These are phyloP conservation scores for Theobroma grandiflorum DNA, from an alignment of 441 rosid genomes.

Conservation along the genomic window DNA sequence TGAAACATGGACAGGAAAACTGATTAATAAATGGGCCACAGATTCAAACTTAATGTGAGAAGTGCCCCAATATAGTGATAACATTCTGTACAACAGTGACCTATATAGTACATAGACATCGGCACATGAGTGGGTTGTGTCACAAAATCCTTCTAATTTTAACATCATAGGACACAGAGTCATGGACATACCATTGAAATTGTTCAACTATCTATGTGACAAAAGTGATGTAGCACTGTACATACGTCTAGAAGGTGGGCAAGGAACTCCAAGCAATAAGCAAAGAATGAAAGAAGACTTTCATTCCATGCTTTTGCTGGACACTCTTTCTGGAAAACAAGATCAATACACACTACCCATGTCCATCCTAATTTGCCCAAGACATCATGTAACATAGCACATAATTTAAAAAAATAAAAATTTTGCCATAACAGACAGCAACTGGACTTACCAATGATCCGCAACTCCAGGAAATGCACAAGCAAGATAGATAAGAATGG, in stretches of 20 bases:
- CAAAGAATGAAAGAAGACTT: neutral
- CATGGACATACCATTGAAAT: neutral
- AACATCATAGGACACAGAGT: neutral
- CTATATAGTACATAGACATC: neutral
- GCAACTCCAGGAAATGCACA: slow-evolving; percentile 81
- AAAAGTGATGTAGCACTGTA: neutral
- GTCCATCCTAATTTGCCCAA: neutral
- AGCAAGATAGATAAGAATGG: slow-evolving; percentile 81
- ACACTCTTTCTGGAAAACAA: neutral
- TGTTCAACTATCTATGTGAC: neutral
- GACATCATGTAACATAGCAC: neutral
- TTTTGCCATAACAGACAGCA: neutral
- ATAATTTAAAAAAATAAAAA: neutral
- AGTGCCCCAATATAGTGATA: neutral
- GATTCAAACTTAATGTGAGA: slow-evolving; percentile 10
- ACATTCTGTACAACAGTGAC: neutral
- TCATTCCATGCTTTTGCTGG: neutral
- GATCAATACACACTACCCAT: neutral
- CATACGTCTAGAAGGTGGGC: neutral
- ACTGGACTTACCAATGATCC: slow-evolving; percentile 77
- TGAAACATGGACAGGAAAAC: slow-evolving; percentile 29
- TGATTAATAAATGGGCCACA: neutral
- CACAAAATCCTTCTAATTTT: neutral
- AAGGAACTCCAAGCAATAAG: slow-evolving; percentile 4
- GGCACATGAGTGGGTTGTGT: neutral